Percentiles rank a stretch among this genome's conserved stretches.
Evolutionary conservation across 2,329 filamentous ascomycete species (phyloP).

Genomic region (Drechslerella dactyloides): DNA sequence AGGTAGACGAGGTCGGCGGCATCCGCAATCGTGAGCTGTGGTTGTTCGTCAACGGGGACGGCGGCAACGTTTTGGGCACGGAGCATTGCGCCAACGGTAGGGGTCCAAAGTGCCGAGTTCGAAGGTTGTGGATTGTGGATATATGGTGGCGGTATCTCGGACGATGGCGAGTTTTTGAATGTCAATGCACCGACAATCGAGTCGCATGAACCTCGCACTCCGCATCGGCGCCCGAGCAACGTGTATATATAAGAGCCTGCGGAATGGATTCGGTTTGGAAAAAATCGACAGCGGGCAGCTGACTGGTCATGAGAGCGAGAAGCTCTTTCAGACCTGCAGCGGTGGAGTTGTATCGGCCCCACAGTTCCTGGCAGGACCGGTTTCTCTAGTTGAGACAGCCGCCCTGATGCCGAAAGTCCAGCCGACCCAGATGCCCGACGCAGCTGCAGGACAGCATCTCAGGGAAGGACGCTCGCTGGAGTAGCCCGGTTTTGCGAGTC

Average conservation of each 20-base stretch:
- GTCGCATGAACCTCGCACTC: no score
- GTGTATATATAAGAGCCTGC: no score
- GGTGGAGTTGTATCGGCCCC: background rate
- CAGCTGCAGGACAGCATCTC: constrained; percentile 1
- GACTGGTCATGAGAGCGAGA: no score
- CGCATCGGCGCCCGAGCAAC: no score
- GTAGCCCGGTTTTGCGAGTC: background rate
- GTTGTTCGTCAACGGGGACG: constrained; percentile 24
- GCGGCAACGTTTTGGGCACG: constrained; percentile 31
- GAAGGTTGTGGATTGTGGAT: no score
- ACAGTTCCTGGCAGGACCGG: background rate
- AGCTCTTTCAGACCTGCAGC: no score
- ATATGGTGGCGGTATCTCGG: background rate
- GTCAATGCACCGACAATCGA: no score
- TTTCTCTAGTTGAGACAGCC: background rate
- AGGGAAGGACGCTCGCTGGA: background rate
- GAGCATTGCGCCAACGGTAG: constrained; percentile 15
- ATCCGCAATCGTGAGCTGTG: constrained; percentile 41
- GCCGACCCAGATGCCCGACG: constrained; percentile 2
- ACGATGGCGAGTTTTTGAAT: background rate
- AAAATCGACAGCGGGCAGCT: no score
- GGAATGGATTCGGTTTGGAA: no score
- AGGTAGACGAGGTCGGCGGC: constrained; percentile 55
- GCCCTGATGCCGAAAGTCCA: constrained; percentile 29
- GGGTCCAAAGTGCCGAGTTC: background rate